These are phyloP conservation scores for Prunus dulcis DNA, from an alignment of 306 rosid genomes.

Conservation along the genomic window DNA sequence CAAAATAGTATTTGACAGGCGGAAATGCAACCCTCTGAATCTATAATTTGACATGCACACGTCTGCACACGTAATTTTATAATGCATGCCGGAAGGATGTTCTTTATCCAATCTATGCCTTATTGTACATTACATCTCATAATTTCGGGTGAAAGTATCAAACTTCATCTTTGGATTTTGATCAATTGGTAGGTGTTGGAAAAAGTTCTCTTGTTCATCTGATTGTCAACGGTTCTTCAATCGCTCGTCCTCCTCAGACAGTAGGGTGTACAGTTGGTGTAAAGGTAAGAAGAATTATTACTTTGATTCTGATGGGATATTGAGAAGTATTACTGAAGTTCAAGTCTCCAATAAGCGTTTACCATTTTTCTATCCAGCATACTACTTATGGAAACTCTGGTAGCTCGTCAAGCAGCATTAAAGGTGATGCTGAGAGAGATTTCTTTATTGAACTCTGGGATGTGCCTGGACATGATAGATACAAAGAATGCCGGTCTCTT, in stretches of 20 bases:
- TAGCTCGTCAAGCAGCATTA: conserved; percentile 85
- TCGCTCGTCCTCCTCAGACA: conserved; percentile 72
- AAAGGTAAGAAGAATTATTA: conserved; percentile 45
- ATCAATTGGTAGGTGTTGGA: conserved; percentile 71
- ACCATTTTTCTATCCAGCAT: conserved; percentile 46
- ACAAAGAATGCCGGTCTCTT: conserved; percentile 89
- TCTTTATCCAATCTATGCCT: background rate
- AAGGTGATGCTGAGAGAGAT: conserved; percentile 84
- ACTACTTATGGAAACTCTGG: conserved; percentile 71
- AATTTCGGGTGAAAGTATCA: background rate
- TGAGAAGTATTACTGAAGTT: conserved; percentile 17
- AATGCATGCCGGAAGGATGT: background rate
- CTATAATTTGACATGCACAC: background rate
- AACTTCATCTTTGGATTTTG: conserved; percentile 12
- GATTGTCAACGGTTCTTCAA: conserved; percentile 78
- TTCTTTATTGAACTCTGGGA: conserved; percentile 98
- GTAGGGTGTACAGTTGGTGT: conserved; percentile 90
- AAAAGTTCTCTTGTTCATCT: conserved; percentile 87
- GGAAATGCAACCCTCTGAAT: background rate
- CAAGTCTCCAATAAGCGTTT: conserved; percentile 18
- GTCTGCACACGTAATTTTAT: background rate
- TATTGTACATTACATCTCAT: background rate
- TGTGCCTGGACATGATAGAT: conserved; percentile 95
- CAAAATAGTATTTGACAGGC: background rate
- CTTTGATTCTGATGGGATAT: conserved; percentile 3